Evolutionary conservation across 2,329 filamentous ascomycete genomes (phyloP).

Genomic region (Immersiporthe knoxdaviesiana): DNA sequence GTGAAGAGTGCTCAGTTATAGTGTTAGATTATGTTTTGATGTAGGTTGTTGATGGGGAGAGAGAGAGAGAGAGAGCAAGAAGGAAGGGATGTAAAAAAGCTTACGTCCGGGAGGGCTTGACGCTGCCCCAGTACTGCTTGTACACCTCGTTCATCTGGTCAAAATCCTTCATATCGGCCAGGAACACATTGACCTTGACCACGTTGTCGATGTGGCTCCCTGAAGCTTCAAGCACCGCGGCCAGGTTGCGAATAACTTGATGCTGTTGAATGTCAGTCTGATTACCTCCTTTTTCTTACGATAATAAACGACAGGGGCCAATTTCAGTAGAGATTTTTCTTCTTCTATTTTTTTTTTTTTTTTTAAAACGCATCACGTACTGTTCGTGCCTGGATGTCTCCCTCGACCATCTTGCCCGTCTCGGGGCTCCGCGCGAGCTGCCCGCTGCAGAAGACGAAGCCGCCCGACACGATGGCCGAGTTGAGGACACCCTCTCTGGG

Average conservation of each 20-base stretch:
- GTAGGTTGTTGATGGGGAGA: background rate
- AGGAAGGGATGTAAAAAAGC: conserved; percentile 22
- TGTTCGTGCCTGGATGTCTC: conserved; percentile 68
- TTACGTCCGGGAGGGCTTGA: conserved; percentile 51
- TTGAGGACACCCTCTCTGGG: conserved; percentile 46
- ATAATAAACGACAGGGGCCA: too few relatives aligned
- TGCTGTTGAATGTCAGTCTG: too few relatives aligned
- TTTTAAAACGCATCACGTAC: conserved; percentile 36
- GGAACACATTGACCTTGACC: conserved; percentile 75
- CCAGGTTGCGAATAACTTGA: conserved; percentile 72
- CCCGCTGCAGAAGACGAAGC: conserved; percentile 72
- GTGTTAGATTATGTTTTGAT: too few relatives aligned
- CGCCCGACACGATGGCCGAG: conserved; percentile 68
- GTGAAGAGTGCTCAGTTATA: background rate
- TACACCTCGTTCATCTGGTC: conserved; percentile 76
- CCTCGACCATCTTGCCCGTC: conserved; percentile 62
- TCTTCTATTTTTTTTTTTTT: too few relatives aligned
- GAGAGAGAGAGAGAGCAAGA: background rate
- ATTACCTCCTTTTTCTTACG: too few relatives aligned
- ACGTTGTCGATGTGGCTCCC: conserved; percentile 67
- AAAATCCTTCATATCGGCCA: conserved; percentile 75
- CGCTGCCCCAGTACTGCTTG: conserved; percentile 66
- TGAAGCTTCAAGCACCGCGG: conserved; percentile 69
- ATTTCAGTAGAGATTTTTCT: too few relatives aligned
- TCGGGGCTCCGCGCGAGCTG: conserved; percentile 68